Conservation (phyloP, 208 protist species). For the Leishmania tropica region DNA sequence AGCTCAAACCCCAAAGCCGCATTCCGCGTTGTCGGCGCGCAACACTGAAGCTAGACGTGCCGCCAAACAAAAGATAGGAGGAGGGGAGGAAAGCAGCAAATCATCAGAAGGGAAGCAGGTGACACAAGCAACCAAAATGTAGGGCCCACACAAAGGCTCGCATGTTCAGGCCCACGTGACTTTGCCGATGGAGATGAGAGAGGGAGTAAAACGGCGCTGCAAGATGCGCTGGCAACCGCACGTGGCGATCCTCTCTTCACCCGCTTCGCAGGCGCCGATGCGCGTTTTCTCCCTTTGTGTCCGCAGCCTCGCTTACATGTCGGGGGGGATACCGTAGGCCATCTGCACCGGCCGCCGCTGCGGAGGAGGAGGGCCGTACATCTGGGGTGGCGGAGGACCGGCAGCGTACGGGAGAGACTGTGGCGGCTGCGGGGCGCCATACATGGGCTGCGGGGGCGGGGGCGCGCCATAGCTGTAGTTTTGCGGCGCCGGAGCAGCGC, state of each 20-base stretch:
- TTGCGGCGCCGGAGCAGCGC: constrained; percentile 10
- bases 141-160: not conserved
- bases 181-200: not conserved
- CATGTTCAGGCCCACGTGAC: not conserved
- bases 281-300: not conserved
- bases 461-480: constrained; percentile 7
- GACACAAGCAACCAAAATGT: not conserved
- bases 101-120: not conserved
- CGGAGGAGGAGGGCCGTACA: constrained; percentile 14
- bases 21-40: too few species aligned
- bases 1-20: not conserved
- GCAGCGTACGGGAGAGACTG: constrained; percentile 17
- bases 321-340: constrained; percentile 35
- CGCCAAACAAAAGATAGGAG: not conserved
- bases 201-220: not conserved
- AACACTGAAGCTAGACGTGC: not conserved
- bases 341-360: constrained; percentile 20
- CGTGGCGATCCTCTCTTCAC: not conserved
- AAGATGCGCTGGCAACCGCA: not conserved
- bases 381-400: constrained; percentile 12
- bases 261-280: not conserved
- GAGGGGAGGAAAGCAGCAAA: not conserved
- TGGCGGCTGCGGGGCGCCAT: constrained; percentile 5
- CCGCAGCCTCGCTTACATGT: constrained; percentile 10
- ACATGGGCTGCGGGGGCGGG: constrained; percentile 25